Percentiles rank a stretch among this genome's conserved stretches.
Conservation (phyloP, 306 rosid species). For the Quercus parvula region DNA sequence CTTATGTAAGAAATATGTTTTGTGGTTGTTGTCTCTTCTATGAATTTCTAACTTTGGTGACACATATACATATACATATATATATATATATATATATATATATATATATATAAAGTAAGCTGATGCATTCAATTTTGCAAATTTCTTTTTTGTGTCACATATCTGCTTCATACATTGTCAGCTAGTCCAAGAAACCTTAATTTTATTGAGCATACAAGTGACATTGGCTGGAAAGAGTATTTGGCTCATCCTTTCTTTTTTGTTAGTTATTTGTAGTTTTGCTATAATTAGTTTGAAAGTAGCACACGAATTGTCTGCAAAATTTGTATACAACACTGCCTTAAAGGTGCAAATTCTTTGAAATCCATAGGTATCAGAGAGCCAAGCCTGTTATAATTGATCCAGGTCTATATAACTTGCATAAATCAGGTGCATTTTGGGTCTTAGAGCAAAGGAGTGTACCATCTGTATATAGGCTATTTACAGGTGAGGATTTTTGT, state of each 20-base stretch:
- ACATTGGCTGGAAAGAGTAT: conserved; percentile 96
- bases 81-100: too few species aligned
- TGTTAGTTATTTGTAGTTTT: conserved; percentile 4
- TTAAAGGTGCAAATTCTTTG: conserved; percentile 1
- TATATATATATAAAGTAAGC: neutral
- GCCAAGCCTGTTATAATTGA: conserved; percentile 75
- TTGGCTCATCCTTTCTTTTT: conserved; percentile 23
- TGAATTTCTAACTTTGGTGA: too few species aligned
- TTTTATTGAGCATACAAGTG: conserved; percentile 77
- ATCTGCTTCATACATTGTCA: conserved; percentile 61
- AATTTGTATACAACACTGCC: neutral
- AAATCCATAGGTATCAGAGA: conserved; percentile 52
- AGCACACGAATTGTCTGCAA: neutral
- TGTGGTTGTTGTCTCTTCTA: too few species aligned
- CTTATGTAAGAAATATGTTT: too few species aligned
- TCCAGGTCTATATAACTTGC: conserved; percentile 65
- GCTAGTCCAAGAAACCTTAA: conserved; percentile 49
- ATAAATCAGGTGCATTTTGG: conserved; percentile 72
- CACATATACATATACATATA: too few species aligned
- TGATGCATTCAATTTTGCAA: neutral
- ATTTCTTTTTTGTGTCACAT: conserved; percentile 33
- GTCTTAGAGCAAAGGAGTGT: conserved; percentile 58
- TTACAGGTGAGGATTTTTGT: conserved; percentile 46
- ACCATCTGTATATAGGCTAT: conserved; percentile 69
- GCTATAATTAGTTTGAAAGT: neutral